These are phyloP conservation scores for Pseudogymnoascus sp. DNA, from an alignment of 2,329 filamentous ascomycete species.

Conservation along the genomic window DNA sequence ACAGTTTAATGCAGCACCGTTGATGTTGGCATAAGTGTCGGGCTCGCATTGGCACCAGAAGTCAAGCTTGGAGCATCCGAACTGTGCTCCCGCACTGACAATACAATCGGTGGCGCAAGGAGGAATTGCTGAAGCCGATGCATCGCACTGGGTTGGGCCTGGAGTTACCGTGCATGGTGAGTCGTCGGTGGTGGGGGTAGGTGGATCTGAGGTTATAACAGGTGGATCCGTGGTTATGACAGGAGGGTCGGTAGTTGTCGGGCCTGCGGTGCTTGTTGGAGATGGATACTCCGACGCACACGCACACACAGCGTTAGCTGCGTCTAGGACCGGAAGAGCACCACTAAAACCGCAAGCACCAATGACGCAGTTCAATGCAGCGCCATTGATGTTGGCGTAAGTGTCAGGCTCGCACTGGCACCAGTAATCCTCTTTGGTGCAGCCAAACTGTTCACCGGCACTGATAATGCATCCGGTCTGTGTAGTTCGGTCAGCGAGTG, in stretches of 20 bases:
- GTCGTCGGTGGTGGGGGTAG: background rate
- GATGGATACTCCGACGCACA: background rate
- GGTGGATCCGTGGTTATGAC: background rate
- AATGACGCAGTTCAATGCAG: background rate
- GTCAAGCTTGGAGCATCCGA: background rate
- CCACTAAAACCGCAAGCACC: background rate
- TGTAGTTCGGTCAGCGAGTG: background rate
- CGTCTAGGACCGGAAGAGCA: background rate
- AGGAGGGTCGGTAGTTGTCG: background rate
- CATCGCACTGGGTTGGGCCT: background rate
- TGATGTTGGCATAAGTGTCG: background rate
- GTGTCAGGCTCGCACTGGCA: background rate
- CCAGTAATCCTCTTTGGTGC: background rate
- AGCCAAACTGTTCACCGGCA: background rate
- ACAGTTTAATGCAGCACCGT: background rate
- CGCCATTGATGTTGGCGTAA: background rate
- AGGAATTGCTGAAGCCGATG: background rate
- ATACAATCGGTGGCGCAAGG: background rate
- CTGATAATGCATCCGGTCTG: background rate
- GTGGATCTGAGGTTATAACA: background rate
- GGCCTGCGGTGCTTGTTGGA: background rate
- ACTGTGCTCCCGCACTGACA: background rate
- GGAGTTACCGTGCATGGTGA: background rate
- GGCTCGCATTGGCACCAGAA: background rate
- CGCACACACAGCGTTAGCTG: background rate